These are phyloP conservation scores for Alternaria consortialis DNA, from an alignment of 2,329 filamentous ascomycete species.

Conservation along the genomic window DNA sequence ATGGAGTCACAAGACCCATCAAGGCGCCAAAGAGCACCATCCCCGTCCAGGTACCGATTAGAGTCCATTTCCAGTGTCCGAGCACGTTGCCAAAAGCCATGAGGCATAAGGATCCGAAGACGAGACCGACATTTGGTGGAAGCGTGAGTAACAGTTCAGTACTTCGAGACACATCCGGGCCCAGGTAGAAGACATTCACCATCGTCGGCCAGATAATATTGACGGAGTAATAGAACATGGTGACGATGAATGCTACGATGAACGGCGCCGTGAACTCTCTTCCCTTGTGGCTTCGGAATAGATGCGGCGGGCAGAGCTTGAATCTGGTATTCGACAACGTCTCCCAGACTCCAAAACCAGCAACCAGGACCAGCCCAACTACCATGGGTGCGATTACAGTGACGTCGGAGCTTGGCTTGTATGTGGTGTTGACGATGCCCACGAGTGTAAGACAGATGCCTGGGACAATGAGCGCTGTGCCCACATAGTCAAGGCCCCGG, in stretches of 20 bases:
- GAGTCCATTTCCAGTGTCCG: slow-evolving; percentile 59
- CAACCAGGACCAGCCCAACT: slow-evolving; percentile 45
- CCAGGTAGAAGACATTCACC: slow-evolving; percentile 58
- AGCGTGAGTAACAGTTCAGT: slow-evolving; percentile 54
- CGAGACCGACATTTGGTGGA: slow-evolving; percentile 58
- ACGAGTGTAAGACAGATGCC: slow-evolving; percentile 40
- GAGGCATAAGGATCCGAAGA: slow-evolving; percentile 55
- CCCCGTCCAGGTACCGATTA: slow-evolving; percentile 55
- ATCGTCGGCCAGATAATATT: slow-evolving; percentile 60
- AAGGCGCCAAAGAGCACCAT: slow-evolving; percentile 61
- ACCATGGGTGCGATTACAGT: slow-evolving; percentile 46
- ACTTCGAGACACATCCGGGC: slow-evolving; percentile 39
- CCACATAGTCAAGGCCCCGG: slow-evolving; percentile 45
- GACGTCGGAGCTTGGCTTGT: slow-evolving; percentile 31
- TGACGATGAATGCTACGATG: slow-evolving; percentile 58
- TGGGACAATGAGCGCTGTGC: slow-evolving; percentile 39
- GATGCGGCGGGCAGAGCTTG: slow-evolving; percentile 51
- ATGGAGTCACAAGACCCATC: slow-evolving; percentile 56
- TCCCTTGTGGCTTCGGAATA: slow-evolving; percentile 58
- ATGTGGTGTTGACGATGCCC: slow-evolving; percentile 48
- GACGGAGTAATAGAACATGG: slow-evolving; percentile 63
- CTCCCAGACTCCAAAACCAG: slow-evolving; percentile 49
- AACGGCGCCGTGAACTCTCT: slow-evolving; percentile 60
- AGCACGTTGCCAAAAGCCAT: slow-evolving; percentile 55
- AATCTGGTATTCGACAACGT: slow-evolving; percentile 36